Base-by-base conservation (phyloP, 129 eudicot genomes). In the Oenanthe sinensis region DNA sequence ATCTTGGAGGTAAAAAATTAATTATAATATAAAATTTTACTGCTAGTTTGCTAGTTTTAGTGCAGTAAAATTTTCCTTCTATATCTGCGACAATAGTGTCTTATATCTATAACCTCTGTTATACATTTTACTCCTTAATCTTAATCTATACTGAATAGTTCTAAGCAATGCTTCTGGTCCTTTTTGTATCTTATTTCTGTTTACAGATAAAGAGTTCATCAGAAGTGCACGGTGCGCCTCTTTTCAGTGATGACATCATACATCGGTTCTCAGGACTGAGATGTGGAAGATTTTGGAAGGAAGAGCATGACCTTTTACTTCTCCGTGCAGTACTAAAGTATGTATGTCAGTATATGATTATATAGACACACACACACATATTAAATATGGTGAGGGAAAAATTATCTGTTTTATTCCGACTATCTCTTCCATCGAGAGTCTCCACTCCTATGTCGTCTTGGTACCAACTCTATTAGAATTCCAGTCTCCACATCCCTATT, bases 271-370 rank as follows among this genome's bases (percentile, higher is more conserved):
- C 97, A 69, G 91, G 90, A 30, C 63, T 95, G 75, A 87, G 84
- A 82, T 87, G 89, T 79, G 89, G 92, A 85, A 90, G 87, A 83
- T 73, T 85, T 79, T 95, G 99, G 99, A 95, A 90, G 87, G 91
- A 86, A 52, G 89, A 88, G 75, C 95, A 92, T 79, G 99, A 95
- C 50, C 86, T 84, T 52, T 36, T 82, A 80, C 91, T 95, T 33
- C 88, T 95, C 37, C 90, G 91, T 45, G 99, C 99, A 76, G 96
- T 95, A 39, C 63, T 91, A 76, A 95, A 95, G 99, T 95, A 90
- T 77, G 79, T 47, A 39, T n/a, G 24, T 2, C 11, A n/a, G 68
- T 60, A 10, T 60, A 60, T 60, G 4, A n/a, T 24, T 60, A 13
- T 58, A 10, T 19, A 8, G 2, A n/a, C 36, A 33, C 36, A 33